These are phyloP conservation scores for Trypanosoma lewisi DNA, from an alignment of 208 protist genomes.

Conservation along the genomic window DNA sequence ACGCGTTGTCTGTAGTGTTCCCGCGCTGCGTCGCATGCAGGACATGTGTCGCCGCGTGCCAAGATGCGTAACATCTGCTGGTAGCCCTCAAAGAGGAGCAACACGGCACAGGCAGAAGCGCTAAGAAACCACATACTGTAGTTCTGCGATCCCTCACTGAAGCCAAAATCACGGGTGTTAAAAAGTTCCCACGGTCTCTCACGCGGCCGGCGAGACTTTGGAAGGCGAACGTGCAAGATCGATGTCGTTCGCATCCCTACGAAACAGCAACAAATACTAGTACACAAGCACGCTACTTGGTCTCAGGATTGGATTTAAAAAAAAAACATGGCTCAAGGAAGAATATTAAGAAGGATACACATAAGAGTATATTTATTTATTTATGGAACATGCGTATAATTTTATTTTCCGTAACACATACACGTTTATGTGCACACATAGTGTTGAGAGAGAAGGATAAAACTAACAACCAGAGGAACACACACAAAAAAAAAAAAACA, in stretches of 20 bases:
- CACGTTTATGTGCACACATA: not conserved
- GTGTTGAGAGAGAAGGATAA: too few relatives aligned
- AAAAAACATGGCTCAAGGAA: not conserved
- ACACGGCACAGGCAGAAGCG: conserved; percentile 24
- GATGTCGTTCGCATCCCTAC: conserved; percentile 47
- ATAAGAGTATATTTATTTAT: too few relatives aligned
- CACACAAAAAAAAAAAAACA: conserved; percentile 7
- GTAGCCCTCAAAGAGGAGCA: conserved; percentile 71
- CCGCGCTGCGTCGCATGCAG: conserved; percentile 78
- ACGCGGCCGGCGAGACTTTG: conserved; percentile 74
- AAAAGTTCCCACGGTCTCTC: conserved; percentile 89
- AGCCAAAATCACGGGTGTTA: conserved; percentile 86
- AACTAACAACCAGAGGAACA: conserved; percentile 1
- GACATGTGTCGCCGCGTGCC: conserved; percentile 78
- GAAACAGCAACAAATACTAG: not conserved
- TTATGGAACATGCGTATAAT: too few relatives aligned
- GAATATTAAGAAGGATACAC: too few relatives aligned
- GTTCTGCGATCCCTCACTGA: conserved; percentile 85
- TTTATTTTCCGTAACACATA: too few relatives aligned
- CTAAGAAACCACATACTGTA: conserved; percentile 78
- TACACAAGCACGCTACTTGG: not conserved
- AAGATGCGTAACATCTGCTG: conserved; percentile 61
- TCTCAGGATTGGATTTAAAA: not conserved
- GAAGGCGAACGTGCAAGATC: conserved; percentile 52
- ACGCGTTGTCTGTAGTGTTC: conserved; percentile 75